phyloP scores from a whole-genome alignment of 1,139 yeast genomes.

The Scheffersomyces titani region DNA sequence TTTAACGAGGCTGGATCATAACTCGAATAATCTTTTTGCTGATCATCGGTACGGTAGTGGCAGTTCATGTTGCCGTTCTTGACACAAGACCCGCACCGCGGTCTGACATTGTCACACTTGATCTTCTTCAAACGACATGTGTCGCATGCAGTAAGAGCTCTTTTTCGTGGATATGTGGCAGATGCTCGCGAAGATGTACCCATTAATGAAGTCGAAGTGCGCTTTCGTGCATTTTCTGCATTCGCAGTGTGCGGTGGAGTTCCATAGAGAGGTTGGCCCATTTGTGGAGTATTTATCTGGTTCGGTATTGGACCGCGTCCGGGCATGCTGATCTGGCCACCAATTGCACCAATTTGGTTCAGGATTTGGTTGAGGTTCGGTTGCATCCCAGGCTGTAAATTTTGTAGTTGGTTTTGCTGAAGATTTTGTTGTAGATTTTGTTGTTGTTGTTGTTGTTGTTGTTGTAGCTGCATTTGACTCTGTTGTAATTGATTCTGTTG shows the following conservation, averaged over 20 bases:
- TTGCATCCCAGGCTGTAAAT: neutral
- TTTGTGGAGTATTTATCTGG: neutral
- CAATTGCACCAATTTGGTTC: neutral
- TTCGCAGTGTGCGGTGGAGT: neutral
- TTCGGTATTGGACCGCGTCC: neutral
- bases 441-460: too few species aligned
- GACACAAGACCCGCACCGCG: constrained; percentile 51
- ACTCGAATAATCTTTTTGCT: constrained; percentile 22
- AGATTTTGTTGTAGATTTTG: neutral
- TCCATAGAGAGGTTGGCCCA: neutral
- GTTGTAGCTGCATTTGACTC: too few species aligned
- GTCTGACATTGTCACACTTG: constrained; percentile 54
- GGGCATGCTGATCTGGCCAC: neutral
- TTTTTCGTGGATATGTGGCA: constrained; percentile 26
- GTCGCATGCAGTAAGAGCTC: constrained; percentile 51
- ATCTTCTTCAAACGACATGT: constrained; percentile 48
- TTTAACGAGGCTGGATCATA: constrained; percentile 28
- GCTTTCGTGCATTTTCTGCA: constrained; percentile 5
- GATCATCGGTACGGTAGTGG: constrained; percentile 34
- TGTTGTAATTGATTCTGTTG: neutral
- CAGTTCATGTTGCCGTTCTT: constrained; percentile 34
- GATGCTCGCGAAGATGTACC: constrained; percentile 10
- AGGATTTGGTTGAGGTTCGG: neutral
- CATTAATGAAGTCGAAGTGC: constrained; percentile 7
- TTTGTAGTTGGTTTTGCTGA: neutral